These are phyloP conservation scores for Fibroporia radiculosa DNA, from an alignment of 768 basidiomycete species.

Conservation along the genomic window DNA sequence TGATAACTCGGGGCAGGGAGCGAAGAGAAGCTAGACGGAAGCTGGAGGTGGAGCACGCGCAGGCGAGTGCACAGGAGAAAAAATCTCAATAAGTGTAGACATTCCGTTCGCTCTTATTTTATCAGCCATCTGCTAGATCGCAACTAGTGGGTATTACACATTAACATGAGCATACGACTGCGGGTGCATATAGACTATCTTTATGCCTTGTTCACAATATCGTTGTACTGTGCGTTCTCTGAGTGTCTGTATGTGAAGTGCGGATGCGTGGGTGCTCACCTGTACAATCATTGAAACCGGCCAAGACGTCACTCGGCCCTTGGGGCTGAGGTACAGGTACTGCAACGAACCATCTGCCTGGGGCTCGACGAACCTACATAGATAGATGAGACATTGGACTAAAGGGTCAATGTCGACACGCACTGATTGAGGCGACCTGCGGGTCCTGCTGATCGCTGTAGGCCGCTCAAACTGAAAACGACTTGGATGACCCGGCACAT, in stretches of 20 bases:
- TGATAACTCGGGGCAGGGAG: slow-evolving; percentile 81
- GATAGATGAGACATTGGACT: neutral
- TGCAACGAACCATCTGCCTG: neutral
- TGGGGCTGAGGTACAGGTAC: neutral
- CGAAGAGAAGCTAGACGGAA: slow-evolving; percentile 43
- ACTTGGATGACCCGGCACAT: neutral
- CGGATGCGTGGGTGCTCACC: too few relatives aligned
- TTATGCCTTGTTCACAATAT: too few relatives aligned
- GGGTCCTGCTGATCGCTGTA: neutral
- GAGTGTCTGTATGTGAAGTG: too few relatives aligned
- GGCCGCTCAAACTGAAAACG: neutral
- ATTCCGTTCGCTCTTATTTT: too few relatives aligned
- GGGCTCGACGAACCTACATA: neutral
- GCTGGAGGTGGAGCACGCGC: slow-evolving; percentile 3
- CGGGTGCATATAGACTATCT: too few relatives aligned
- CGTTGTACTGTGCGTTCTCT: too few relatives aligned
- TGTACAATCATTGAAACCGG: slow-evolving; percentile 1
- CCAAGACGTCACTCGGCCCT: neutral
- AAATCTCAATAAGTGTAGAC: neutral
- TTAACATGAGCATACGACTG: too few relatives aligned
- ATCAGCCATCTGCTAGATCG: too few relatives aligned
- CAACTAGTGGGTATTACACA: too few relatives aligned
- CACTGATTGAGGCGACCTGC: neutral
- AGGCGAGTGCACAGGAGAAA: neutral
- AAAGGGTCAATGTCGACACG: neutral